phyloP scores from a whole-genome alignment of 371 early-diverging fungal species.

The Blakeslea trispora region DNA sequence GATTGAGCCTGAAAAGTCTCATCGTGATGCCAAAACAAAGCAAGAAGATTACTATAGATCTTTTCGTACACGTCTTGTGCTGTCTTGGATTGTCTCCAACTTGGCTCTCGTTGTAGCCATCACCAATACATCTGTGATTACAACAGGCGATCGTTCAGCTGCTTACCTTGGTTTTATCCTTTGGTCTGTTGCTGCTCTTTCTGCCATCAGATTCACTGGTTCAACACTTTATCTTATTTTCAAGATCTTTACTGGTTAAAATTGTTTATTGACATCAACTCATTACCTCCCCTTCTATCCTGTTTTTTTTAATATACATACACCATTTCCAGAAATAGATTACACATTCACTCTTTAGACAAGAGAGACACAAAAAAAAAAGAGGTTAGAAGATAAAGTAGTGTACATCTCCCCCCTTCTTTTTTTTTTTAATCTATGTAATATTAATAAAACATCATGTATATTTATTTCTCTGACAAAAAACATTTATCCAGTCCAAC shows the following conservation, averaged over 20 bases:
- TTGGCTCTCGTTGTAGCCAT: slow-evolving; percentile 66
- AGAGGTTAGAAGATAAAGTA: no score
- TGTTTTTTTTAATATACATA: no score
- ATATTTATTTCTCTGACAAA: no score
- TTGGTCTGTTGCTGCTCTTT: slow-evolving; percentile 84
- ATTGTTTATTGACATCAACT: no score
- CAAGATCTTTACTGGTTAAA: slow-evolving; percentile 49
- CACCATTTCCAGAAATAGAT: no score
- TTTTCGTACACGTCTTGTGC: slow-evolving; percentile 85
- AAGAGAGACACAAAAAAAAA: no score
- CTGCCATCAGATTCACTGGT: slow-evolving; percentile 81
- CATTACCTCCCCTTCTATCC: no score
- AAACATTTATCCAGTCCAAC: no score
- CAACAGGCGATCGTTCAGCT: slow-evolving; percentile 26
- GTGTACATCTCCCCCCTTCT: no score
- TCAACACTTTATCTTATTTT: slow-evolving; percentile 73
- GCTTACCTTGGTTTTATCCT: slow-evolving; percentile 82
- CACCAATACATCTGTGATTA: slow-evolving; percentile 46
- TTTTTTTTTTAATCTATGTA: no score
- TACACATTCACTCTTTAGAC: no score
- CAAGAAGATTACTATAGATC: slow-evolving; percentile 88
- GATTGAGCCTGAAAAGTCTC: slow-evolving; percentile 52
- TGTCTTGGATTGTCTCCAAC: slow-evolving; percentile 87
- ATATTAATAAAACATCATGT: no score
- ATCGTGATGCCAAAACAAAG: slow-evolving; percentile 79